Base-by-base conservation (phyloP, 169 alveolate species). In the Plasmodium adleri region DNA sequence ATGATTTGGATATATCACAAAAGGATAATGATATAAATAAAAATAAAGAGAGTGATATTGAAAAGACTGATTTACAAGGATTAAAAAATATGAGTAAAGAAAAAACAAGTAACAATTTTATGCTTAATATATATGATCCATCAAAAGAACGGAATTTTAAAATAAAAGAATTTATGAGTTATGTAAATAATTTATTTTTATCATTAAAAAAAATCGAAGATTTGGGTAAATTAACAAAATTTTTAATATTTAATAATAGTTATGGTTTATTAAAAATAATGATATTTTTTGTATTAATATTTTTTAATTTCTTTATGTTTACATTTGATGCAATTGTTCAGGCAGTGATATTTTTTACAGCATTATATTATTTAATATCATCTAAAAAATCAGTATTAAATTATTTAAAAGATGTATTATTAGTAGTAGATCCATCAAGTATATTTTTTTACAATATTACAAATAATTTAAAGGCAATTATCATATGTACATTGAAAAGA, bases 391-490 rank as follows among this genome's bases (percentile, higher is more conserved):
- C 93, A 6, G 73, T 72, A 6, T 50, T 92, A 50, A 88, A 83
- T 49, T 88, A 75, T 64, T 73, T 92, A 39, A 92, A 88, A 17
- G 93, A 92, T 66, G 28, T 92, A n/a, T 89, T 92, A 58, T 72
- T 87, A 32, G 90, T 92, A 32, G 95, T 92, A 10, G 95, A 92
- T 62, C 95, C 95, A 45, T 70, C 90, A 10, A 74, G 93, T 64
- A 88, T 87, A 2, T 59, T 92, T 20, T 92, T 89, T 49, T 66
- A 75, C 24, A 73, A 87, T n/a, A 71, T 92, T 45, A 80, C 92
- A 15, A 56, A 78, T 62, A 88, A 80, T 50, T 73, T 92, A 52
- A 88, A 89, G 50, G 93, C 93, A 10, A 88, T 92, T 17, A 88
- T 92, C 50, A 60, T 43, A 75, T 87, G 92, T 68, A 88, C 95